These are phyloP conservation scores for Panaeolus cyanescens DNA, from an alignment of 768 basidiomycete species.

Conservation along the genomic window DNA sequence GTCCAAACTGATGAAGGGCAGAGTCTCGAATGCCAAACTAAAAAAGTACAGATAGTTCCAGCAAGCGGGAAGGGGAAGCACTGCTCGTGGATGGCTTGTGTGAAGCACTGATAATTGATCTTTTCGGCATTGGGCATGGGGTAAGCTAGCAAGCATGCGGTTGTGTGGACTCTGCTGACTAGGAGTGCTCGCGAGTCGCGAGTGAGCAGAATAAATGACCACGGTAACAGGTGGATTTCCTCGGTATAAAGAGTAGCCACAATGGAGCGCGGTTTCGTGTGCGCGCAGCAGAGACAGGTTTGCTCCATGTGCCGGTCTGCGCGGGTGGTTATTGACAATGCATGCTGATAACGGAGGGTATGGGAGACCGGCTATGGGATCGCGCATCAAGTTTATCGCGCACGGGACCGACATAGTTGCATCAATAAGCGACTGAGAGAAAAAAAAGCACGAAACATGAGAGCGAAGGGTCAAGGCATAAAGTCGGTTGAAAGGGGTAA, in stretches of 20 bases:
- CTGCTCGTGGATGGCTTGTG: background rate
- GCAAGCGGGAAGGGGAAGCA: no score
- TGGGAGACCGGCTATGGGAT: background rate
- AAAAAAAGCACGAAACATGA: background rate
- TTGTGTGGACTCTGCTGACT: no score
- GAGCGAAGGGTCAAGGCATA: background rate
- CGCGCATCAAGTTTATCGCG: background rate
- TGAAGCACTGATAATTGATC: background rate
- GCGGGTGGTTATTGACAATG: background rate
- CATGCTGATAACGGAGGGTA: background rate
- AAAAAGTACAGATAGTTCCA: no score
- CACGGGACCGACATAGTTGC: slow-evolving; percentile 2
- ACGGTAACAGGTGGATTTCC: background rate
- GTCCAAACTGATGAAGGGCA: background rate
- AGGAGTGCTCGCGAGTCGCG: no score
- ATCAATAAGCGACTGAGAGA: background rate
- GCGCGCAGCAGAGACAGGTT: background rate
- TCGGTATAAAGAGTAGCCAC: background rate
- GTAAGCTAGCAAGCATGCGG: background rate
- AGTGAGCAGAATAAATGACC: background rate
- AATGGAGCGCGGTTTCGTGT: background rate
- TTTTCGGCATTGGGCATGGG: background rate
- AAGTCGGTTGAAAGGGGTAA: background rate
- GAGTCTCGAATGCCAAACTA: background rate
- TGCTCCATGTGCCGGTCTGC: background rate